Evolutionary conservation across 371 early-diverging fungal species (phyloP), one percentile per base, ranked within the genome.

Genomic region (Zychaea mexicana): DNA sequence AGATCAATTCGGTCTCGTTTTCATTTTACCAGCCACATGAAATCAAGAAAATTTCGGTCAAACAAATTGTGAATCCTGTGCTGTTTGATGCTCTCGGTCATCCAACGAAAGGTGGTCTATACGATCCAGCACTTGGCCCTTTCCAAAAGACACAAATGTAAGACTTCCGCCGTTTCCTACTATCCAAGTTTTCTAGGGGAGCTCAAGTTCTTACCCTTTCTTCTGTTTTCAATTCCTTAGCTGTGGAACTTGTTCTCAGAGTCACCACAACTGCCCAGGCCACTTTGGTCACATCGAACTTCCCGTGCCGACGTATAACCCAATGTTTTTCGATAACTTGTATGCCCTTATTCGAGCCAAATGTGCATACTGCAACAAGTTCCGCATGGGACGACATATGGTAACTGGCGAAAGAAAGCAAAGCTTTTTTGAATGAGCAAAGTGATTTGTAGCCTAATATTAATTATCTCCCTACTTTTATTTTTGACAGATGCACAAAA

Each of bases 261-360:
- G 87, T 57, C 83, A 90, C 77, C 87, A 86, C 69, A 78, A 84
- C 36, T 99, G 99, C 73, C 96, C 97, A 17, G 99, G 99, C 30
- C 99, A 99, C 68, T 99, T 98, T 86, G 99, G 99, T 38, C 99
- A 99, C 76, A 99, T 99, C 61, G 98, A 99, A 71, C 88, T 99
- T 15, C 91, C 96, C 12, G 91, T 92, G 45, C 98, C 98, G 13
- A 95, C 96, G 36, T 96, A 97, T 81, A 97, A 99, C 79, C 95
- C 99, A 32, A 81, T 99, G 85, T 91, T 95, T 67, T 98, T 97
- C 73, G 88, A 89, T 24, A 87, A 93, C 28, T 77, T 98, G 76
- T 92, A 90, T 74, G 90, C 90, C 64, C 70, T 99, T 47, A 82
- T 99, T 9, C 92, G 91, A 64, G 87, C 94, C 3, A 82, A 86